These are phyloP conservation scores for Cyclocybe aegerita DNA, from an alignment of 768 basidiomycete genomes.

Conservation along the genomic window DNA sequence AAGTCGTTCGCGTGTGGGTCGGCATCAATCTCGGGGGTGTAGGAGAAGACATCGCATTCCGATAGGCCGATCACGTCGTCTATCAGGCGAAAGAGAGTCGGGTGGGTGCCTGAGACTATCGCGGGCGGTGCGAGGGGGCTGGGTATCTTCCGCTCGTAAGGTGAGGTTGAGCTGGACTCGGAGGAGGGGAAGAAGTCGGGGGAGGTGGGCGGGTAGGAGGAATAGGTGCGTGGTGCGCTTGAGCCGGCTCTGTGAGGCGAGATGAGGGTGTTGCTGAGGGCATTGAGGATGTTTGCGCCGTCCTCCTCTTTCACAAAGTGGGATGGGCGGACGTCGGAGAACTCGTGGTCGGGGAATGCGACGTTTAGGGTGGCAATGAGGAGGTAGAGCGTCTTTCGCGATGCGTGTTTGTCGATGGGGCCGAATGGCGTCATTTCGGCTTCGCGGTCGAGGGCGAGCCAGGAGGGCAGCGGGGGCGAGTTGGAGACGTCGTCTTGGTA, in stretches of 20 bases:
- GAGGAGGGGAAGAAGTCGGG: conserved; percentile 77
- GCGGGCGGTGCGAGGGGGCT: conserved; percentile 73
- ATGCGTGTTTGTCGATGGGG: conserved; percentile 79
- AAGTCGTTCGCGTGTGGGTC: conserved; percentile 91
- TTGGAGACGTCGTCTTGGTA: conserved; percentile 80
- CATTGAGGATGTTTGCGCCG: conserved; percentile 77
- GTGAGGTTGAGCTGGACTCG: conserved; percentile 70
- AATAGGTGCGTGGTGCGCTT: conserved; percentile 77
- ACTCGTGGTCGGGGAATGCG: conserved; percentile 97
- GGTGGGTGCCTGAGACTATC: conserved; percentile 83
- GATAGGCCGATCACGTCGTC: conserved; percentile 87
- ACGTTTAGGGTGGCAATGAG: conserved; percentile 96
- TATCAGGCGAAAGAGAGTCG: conserved; percentile 82
- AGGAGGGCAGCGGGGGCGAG: conserved; percentile 83
- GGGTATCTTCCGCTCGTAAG: conserved; percentile 51
- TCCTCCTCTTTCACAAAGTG: conserved; percentile 88
- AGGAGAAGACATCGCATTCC: conserved; percentile 96
- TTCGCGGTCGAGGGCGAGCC: conserved; percentile 69
- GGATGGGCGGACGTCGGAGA: conserved; percentile 86
- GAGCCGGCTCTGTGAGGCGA: conserved; percentile 68
- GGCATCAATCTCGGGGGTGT: conserved; percentile 87
- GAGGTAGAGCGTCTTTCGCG: conserved; percentile 91
- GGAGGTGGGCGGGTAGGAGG: conserved; percentile 76
- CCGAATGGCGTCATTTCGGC: conserved; percentile 87
- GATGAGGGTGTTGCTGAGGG: conserved; percentile 80